Evolutionary conservation across 2,329 filamentous ascomycete species (phyloP), one percentile per base, ranked within the genome.

Genomic region (Cylindrodendrum hubeiense): DNA sequence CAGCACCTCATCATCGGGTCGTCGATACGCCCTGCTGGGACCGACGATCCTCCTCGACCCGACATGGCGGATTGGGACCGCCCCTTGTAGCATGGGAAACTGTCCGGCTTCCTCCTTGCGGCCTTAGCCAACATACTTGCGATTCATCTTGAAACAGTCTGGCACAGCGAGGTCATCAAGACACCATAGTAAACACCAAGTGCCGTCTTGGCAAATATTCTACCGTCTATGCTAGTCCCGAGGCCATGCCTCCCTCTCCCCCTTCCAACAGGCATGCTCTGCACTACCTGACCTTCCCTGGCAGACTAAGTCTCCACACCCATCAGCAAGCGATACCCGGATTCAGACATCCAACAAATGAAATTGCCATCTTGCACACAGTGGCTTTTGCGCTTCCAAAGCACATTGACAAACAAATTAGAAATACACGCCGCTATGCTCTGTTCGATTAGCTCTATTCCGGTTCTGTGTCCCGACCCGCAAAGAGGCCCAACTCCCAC

Each of bases 331-430:
- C 47, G 50, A 19, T 30, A 53, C 17, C 55, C 46, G 37, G 24
- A 58, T 34, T 54, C 44, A 39, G 19, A 19, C 26, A 33, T 26
- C 37, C 46, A 19, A 47, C 57, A 58, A 60, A 60, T 37, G 55
- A 60, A 46, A 62, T 53, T 44, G 53, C 52, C 47, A 54, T 66
- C 44, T 50, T 33, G 34, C 21, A 66, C 39, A 60, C 34, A 53
- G 41, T 57, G 41, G 56, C 21, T 46, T 28, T 54, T 44, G 13
- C 13, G 5, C 26, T 22, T 43, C 34, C 26, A 19, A 34, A 44
- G 50, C 43, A 19, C 43, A 49, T 37, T 17, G 24, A 26, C 47
- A 54, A 43, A 50, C 54, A 41, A 58, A 59, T 28, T 46, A 60
- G 63, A 57, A 22, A 3, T 33, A 44, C 54, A 28, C 41, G 33